Evolutionary conservation across 2,329 filamentous ascomycete species (phyloP), one percentile per base, ranked within the genome.

Genomic region (Xylaria hypoxylon): DNA sequence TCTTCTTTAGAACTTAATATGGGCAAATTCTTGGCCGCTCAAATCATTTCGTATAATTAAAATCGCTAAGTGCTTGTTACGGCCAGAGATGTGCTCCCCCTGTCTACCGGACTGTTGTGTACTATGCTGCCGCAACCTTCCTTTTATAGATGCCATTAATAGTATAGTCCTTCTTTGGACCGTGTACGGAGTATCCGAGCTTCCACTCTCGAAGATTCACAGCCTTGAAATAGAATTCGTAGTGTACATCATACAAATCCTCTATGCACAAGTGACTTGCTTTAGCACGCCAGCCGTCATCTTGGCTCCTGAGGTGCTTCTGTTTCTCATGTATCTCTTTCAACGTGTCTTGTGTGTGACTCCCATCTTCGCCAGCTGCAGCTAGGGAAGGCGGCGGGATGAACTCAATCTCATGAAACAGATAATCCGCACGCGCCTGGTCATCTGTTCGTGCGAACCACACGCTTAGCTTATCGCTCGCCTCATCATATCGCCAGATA

Each of bases 391-490:
- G 56, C 56, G 19, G 81, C 80, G 8, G 80, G 70, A 80, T 65
- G 70, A 94, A 92, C 64, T 90, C 85, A n/a, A 94, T 80, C 68
- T 89, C 85, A 72, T 94, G 91, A 77, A 94, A 95, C 22, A 94
- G 80, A 69, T 93, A 91, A 74, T 93, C 91, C 0, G 89, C 89
- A 15, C 84, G 83, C 61, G 82, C 81, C 17, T 83, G 78, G 69
- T 92, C 89, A 17, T 90, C 86, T 0, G 85, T 82, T 69, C 89
- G 88, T 44, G 88, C 88, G 71, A 94, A 94, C 91, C 91, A 94
- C 1, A 91, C 88, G 66, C 87, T 91, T 24, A 94, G 80, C 31
- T 77, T 78, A 72, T 93, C 90, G 1, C 74, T 80, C 10, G 64
- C 72, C 69, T 90, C 88, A 50, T 87, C 82, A 72, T 93, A 94